Conservation (phyloP, 306 rosid species). For the Quercus rubra region DNA sequence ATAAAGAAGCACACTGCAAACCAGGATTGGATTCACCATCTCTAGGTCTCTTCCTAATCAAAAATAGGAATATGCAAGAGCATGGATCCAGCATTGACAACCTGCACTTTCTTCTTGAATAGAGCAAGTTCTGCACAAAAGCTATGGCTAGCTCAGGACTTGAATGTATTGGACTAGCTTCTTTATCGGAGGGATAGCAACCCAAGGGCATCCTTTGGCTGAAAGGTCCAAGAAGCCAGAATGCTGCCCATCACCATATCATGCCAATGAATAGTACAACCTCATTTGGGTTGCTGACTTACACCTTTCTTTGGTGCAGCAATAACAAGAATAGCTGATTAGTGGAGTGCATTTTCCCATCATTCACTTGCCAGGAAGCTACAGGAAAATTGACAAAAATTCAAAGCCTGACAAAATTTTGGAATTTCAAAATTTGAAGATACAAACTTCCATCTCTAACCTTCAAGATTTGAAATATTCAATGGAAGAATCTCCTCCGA, state of each 20-base stretch:
- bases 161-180: conserved; percentile 7
- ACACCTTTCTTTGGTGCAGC: neutral
- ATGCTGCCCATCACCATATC: conserved; percentile 2
- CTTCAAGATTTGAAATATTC: conserved; percentile 17
- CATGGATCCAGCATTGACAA: neutral
- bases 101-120: neutral
- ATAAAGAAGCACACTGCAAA: neutral
- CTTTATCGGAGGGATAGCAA: neutral
- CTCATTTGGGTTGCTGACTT: neutral
- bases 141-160: neutral
- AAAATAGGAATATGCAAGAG: neutral
- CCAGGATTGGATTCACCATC: neutral
- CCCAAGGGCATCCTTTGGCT: neutral
- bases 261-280: neutral
- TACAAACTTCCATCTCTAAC: neutral
- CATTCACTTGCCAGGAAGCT: conserved; percentile 18
- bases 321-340: neutral
- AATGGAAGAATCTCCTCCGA: conserved; percentile 76
- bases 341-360: neutral
- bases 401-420: neutral
- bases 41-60: neutral
- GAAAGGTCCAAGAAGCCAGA: neutral
- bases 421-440: neutral
- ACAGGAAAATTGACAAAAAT: conserved; percentile 1
- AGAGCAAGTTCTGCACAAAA: neutral